Base-by-base conservation (phyloP, 148 eudicot genomes). In the Amaranthus cruentus region DNA sequence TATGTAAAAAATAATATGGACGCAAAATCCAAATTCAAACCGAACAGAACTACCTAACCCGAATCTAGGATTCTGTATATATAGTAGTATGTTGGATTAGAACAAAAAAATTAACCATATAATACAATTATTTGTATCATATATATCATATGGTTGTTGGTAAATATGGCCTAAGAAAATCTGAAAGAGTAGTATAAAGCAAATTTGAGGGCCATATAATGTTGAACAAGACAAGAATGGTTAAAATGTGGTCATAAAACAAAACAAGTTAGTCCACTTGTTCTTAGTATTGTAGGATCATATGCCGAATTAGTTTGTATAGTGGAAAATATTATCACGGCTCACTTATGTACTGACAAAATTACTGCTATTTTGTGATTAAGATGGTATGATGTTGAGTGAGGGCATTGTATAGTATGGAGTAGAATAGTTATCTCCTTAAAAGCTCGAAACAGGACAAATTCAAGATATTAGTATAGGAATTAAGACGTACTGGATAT, bases 291-390 rank as follows among this genome's bases (percentile, higher is more conserved):
- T 8, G 48, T 42, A 46, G 9, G 52, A 47, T 21, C 9, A 62
- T 14, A 63, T 12, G 66, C 66, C 63, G 48, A 48, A 46, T 68
- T 14, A n/a, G 51, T 47, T 5, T 28, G 38, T 28, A 28, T 28
- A 55, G 75, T 62, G 75, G 68, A 63, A n/a, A 47, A 65, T 65
- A 65, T 65, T 4, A 47, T 73, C 52, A 67, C 57, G 57, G 59
- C 61, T 53, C 57, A 63, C 42, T 14, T 21, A 52, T 59, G 74
- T 52, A 60, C 55, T 55, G 55, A 60, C 66, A 51, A 61, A 47
- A 7, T 28, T 28, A 28, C 38, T 28, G 38, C 38, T 28, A 28
- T 28, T 28, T 28, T 28, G 38, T 28, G 38, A 28, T 28, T 28
- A 28, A 28, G 38, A 28, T 28, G 38, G 1, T 28, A 28, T 28